These are phyloP conservation scores for Diospyros kaki DNA, from an alignment of 148 eudicot species.

Conservation along the genomic window DNA sequence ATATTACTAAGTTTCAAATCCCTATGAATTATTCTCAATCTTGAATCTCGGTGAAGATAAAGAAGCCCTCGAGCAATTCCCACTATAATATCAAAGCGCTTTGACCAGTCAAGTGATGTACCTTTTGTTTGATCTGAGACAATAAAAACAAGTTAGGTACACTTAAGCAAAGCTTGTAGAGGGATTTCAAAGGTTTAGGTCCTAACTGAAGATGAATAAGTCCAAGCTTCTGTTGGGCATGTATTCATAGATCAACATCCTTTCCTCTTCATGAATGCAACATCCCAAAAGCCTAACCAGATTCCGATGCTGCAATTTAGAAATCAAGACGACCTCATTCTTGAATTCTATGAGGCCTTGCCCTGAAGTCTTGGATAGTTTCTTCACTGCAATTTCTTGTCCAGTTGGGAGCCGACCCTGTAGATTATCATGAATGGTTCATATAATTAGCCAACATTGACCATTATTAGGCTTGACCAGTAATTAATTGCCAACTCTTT, in stretches of 20 bases:
- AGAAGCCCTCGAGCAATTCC: conserved; percentile 21
- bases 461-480: neutral
- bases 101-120: conserved; percentile 9
- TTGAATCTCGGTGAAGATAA: conserved; percentile 24
- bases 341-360: conserved; percentile 11
- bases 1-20: conserved; percentile 18
- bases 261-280: conserved; percentile 7
- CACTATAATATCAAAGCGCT: conserved; percentile 11
- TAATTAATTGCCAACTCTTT: neutral
- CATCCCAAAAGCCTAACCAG: conserved; percentile 9
- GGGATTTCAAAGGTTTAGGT: neutral
- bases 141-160: neutral
- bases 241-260: conserved; percentile 13
- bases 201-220: neutral
- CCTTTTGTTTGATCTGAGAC: conserved; percentile 9
- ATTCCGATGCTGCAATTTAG: conserved; percentile 11
- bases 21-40: conserved; percentile 22
- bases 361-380: conserved; percentile 1
- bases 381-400: conserved; percentile 14
- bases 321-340: conserved; percentile 9
- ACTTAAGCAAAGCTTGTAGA: neutral
- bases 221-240: conserved; percentile 8
- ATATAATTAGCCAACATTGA: neutral
- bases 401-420: conserved; percentile 6
- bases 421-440: neutral